A percentile compares a stretch with the other conserved stretches of the same genome.
Conservation (phyloP, 352 stramenopile species). For the Halophytophthora batemanensis region DNA sequence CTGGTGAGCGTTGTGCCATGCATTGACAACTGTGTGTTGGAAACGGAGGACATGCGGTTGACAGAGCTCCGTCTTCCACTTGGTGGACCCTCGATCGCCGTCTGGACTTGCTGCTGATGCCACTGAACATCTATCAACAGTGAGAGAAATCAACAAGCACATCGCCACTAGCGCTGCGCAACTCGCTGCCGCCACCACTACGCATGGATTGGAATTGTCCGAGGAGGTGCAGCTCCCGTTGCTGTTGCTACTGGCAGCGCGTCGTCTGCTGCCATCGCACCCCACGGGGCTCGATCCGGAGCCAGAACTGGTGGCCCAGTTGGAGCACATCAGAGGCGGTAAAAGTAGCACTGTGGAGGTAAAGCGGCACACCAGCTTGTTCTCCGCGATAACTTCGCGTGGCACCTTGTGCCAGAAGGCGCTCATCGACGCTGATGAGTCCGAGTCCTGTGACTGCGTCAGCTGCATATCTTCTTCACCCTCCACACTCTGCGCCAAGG, state of each 20-base stretch:
- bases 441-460: slow-evolving; percentile 34
- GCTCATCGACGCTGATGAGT: slow-evolving; percentile 31
- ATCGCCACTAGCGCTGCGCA: slow-evolving; percentile 5
- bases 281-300: no score
- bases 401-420: slow-evolving; percentile 54
- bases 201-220: no score
- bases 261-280: slow-evolving; percentile 12
- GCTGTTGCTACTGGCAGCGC: slow-evolving; percentile 16
- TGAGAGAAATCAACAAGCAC: slow-evolving; percentile 5
- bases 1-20: slow-evolving; percentile 17
- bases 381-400: slow-evolving; percentile 49
- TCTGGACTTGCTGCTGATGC: slow-evolving; percentile 19
- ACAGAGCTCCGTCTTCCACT: no score
- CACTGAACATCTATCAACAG: slow-evolving; percentile 18
- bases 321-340: no score
- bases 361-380: slow-evolving; percentile 71
- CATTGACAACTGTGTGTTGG: no score
- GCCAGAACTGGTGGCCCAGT: no score
- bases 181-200: slow-evolving; percentile 13
- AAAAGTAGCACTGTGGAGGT: no score
- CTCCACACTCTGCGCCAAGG: slow-evolving; percentile 55
- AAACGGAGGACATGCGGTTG: no score
- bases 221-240: not conserved
- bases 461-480: slow-evolving; percentile 37
- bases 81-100: slow-evolving; percentile 18